phyloP scores from a whole-genome alignment of 306 rosid genomes.

The Sophora flavescens region DNA sequence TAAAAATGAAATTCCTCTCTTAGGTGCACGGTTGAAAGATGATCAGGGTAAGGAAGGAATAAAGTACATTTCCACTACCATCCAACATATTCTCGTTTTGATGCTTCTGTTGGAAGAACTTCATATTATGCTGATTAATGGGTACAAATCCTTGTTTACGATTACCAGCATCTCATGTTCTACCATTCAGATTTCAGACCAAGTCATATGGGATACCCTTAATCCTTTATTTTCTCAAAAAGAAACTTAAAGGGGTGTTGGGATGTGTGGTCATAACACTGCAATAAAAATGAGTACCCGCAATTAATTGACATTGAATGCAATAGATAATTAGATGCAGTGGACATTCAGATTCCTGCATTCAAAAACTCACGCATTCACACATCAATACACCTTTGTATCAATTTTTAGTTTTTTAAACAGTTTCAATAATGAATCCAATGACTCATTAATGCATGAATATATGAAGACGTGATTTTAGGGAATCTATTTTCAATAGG shows the following conservation, averaged over 20 bases:
- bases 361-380: too few species aligned
- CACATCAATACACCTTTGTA: too few species aligned
- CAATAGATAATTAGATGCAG: not conserved
- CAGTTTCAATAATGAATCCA: too few species aligned
- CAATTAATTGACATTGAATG: slow-evolving; percentile 18
- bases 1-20: slow-evolving; percentile 20
- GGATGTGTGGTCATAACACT: not conserved
- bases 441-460: too few species aligned
- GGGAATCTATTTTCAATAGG: too few species aligned
- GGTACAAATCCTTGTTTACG: slow-evolving; percentile 34
- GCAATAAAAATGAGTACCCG: not conserved
- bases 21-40: slow-evolving; percentile 42
- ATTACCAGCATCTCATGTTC: not conserved
- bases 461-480: too few species aligned
- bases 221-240: slow-evolving; percentile 31
- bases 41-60: slow-evolving; percentile 66
- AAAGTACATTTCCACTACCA: slow-evolving; percentile 67
- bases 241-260: not conserved
- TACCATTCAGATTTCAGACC: slow-evolving; percentile 24
- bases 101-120: slow-evolving; percentile 48
- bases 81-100: slow-evolving; percentile 54
- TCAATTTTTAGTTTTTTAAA: too few species aligned
- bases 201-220: slow-evolving; percentile 3
- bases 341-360: too few species aligned
- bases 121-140: slow-evolving; percentile 29